Evolutionary conservation across 2,329 filamentous ascomycete species (phyloP).

Genomic region (Decorospora gaudefroyi): DNA sequence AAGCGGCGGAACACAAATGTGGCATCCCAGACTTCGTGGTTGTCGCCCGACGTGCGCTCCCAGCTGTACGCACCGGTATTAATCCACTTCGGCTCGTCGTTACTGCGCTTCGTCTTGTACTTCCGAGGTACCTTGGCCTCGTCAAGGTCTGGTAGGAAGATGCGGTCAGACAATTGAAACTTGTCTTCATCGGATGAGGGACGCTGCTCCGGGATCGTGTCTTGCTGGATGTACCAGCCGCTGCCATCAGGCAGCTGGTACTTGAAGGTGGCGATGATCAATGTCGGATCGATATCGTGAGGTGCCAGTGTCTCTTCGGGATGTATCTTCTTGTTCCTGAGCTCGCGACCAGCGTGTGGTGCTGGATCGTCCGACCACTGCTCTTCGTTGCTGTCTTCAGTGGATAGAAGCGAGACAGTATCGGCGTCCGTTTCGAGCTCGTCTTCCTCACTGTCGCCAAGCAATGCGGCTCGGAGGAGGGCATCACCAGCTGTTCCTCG

Average conservation of each 20-base stretch:
- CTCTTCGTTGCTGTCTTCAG: background rate
- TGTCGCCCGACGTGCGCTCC: background rate
- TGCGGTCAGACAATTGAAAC: background rate
- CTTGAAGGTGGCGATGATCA: background rate
- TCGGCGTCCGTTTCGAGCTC: background rate
- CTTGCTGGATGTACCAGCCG: constrained; percentile 3
- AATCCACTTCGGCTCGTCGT: background rate
- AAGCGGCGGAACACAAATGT: constrained; percentile 6
- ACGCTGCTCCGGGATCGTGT: constrained; percentile 1
- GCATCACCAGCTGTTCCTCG: too few relatives aligned
- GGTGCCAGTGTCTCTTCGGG: constrained; percentile 1
- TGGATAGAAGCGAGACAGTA: background rate
- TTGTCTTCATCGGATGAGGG: background rate
- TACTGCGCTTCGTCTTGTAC: background rate
- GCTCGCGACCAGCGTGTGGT: background rate
- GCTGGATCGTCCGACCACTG: constrained; percentile 6
- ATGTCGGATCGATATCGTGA: constrained; percentile 1
- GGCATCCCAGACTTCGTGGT: background rate
- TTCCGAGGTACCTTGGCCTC: constrained; percentile 4
- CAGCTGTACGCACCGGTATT: background rate
- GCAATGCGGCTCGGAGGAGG: background rate
- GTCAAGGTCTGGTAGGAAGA: constrained; percentile 3
- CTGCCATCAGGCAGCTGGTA: constrained; percentile 3
- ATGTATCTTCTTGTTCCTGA: background rate
- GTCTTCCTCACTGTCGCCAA: too few relatives aligned